phyloP scores from a whole-genome alignment of 371 early-diverging fungal species.

The Mucor piriformis region DNA sequence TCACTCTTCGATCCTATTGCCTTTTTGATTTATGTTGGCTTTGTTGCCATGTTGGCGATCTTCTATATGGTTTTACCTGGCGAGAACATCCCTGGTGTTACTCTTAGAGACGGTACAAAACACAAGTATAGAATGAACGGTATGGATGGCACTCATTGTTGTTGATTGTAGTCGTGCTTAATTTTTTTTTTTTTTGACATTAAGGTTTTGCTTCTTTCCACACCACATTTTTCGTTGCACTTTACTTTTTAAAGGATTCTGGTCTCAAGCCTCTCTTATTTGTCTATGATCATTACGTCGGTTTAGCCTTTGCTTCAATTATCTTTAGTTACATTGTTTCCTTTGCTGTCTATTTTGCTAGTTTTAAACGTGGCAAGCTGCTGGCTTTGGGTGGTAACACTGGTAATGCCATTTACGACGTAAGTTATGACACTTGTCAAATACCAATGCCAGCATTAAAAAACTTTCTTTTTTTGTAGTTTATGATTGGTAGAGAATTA shows the following conservation, averaged over 20 bases:
- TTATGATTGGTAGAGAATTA: constrained; percentile 82
- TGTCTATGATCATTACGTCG: constrained; percentile 77
- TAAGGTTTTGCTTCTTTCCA: constrained; percentile 53
- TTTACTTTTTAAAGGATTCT: constrained; percentile 30
- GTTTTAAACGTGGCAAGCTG: constrained; percentile 70
- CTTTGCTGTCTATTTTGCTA: constrained; percentile 72
- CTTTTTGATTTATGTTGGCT: constrained; percentile 64
- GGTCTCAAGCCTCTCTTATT: constrained; percentile 59
- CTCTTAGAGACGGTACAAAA: constrained; percentile 65
- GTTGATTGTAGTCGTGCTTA: background rate
- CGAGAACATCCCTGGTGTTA: constrained; percentile 64
- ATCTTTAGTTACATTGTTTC: constrained; percentile 70
- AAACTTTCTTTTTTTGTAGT: constrained; percentile 43
- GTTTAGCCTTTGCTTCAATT: constrained; percentile 71
- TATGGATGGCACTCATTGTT: constrained; percentile 1
- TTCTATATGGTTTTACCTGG: constrained; percentile 74
- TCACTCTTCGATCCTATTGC: constrained; percentile 52
- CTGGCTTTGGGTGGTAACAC: constrained; percentile 90
- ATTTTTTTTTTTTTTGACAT: background rate
- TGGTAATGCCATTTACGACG: constrained; percentile 85
- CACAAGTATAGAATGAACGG: constrained; percentile 81
- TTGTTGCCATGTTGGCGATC: constrained; percentile 70
- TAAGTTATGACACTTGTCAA: constrained; percentile 26
- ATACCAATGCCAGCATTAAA: background rate
- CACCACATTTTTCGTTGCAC: constrained; percentile 58